Conservation (phyloP, 352 stramenopile species). For the Pythium insidiosum region DNA sequence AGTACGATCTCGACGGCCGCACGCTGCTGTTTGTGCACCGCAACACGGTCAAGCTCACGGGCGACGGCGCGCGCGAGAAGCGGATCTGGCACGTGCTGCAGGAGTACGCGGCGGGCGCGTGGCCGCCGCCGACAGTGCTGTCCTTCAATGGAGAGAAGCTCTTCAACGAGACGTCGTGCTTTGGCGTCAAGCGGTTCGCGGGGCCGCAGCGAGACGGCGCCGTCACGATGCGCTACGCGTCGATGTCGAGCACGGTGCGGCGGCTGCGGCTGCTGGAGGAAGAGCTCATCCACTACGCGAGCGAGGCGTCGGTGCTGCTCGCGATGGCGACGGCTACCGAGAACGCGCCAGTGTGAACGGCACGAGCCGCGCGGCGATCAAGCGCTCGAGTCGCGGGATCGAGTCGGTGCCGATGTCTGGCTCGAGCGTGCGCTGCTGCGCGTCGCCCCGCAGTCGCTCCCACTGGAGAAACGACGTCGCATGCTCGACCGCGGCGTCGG, state of each 20-base stretch:
- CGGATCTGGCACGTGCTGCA: slow-evolving; percentile 39
- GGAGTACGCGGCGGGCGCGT: slow-evolving; percentile 16
- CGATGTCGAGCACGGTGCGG: background rate
- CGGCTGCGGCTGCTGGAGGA: slow-evolving; percentile 10
- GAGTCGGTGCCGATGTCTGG: no score
- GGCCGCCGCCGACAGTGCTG: slow-evolving; percentile 28
- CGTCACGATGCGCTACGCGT: slow-evolving; percentile 4
- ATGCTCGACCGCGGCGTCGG: background rate
- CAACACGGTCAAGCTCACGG: slow-evolving; percentile 52
- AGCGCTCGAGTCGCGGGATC: no score
- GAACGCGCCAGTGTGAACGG: no score
- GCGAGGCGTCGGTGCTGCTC: slow-evolving; percentile 1
- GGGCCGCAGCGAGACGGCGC: background rate
- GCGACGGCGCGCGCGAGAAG: slow-evolving; percentile 12
- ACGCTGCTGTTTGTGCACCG: slow-evolving; percentile 18
- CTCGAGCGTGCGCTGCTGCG: no score
- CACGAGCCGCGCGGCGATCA: no score
- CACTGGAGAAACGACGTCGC: slow-evolving; percentile 10
- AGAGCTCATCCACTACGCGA: slow-evolving; percentile 10
- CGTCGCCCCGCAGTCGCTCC: slow-evolving; percentile 3
- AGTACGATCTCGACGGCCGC: slow-evolving; percentile 16
- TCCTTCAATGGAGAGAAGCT: slow-evolving; percentile 51
- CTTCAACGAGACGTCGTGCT: slow-evolving; percentile 64
- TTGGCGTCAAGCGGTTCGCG: slow-evolving; percentile 49
- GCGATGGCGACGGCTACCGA: background rate